A percentile compares a stretch with the other conserved stretches of the same genome.
These are phyloP conservation scores for Colletotrichum sp. DNA, from an alignment of 2,329 filamentous ascomycete species.

Conservation along the genomic window DNA sequence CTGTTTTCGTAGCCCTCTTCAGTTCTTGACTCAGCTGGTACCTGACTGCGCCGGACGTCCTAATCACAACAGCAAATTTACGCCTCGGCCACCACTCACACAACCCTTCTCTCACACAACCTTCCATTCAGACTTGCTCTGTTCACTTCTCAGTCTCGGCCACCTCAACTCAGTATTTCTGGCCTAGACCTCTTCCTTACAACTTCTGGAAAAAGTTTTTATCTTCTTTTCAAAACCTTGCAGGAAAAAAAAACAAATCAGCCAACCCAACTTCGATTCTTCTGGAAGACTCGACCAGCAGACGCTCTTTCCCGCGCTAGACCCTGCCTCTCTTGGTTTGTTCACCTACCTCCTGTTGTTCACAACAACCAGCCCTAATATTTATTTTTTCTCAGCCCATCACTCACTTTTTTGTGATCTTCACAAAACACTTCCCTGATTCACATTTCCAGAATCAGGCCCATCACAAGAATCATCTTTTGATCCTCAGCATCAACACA, in stretches of 20 bases:
- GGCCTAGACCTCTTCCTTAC: background rate
- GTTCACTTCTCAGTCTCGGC: background rate
- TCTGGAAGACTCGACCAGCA: conserved; percentile 9
- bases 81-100: background rate
- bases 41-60: conserved; percentile 15
- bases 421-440: background rate
- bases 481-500: background rate
- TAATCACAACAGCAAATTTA: background rate
- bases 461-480: background rate
- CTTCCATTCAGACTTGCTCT: background rate
- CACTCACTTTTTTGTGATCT: background rate
- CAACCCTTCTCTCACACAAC: background rate
- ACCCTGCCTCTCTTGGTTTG: background rate
- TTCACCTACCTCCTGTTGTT: background rate
- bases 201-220: background rate
- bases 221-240: background rate
- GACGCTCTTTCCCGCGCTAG: background rate
- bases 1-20: conserved; percentile 11
- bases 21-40: conserved; percentile 22
- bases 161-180: background rate
- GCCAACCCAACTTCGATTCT: background rate
- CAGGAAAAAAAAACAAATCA: background rate
- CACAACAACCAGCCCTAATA: background rate
- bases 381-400: background rate
- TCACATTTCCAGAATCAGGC: background rate